phyloP scores from a whole-genome alignment of 768 basidiomycete genomes.

The Lactarius pseudohatsudake region DNA sequence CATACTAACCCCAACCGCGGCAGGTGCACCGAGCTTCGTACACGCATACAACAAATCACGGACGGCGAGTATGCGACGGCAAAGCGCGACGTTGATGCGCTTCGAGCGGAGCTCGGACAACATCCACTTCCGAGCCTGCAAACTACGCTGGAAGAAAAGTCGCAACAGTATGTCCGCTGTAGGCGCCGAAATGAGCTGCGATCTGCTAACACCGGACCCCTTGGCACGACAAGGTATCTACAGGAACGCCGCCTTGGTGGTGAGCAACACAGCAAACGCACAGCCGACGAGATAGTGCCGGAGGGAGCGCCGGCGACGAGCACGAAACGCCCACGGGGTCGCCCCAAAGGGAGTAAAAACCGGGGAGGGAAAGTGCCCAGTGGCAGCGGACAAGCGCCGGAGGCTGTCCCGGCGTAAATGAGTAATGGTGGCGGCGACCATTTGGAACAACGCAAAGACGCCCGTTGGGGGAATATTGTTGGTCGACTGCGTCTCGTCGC shows the following conservation, averaged over 20 bases:
- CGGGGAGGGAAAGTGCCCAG: conserved; percentile 24
- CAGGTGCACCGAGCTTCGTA: conserved; percentile 66
- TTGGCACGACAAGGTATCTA: conserved; percentile 33
- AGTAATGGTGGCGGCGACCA: background rate
- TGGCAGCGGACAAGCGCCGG: conserved; percentile 16
- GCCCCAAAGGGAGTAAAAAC: conserved; percentile 41
- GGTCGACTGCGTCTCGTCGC: conserved; percentile 1
- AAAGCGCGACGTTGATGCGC: conserved; percentile 72
- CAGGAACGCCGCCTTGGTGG: conserved; percentile 36
- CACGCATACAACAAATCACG: conserved; percentile 63
- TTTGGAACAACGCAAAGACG: background rate
- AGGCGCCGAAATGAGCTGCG: background rate
- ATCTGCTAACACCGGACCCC: conserved; percentile 8
- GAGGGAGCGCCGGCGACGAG: conserved; percentile 30
- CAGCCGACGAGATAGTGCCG: conserved; percentile 30
- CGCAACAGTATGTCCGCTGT: conserved; percentile 45
- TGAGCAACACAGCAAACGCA: conserved; percentile 32
- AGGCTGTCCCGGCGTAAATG: conserved; percentile 5
- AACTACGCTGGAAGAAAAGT: conserved; percentile 69
- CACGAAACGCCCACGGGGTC: conserved; percentile 38
- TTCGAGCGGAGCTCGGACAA: conserved; percentile 76
- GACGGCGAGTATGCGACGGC: conserved; percentile 76
- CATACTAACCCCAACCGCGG: conserved; percentile 18
- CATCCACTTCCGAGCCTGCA: conserved; percentile 71
- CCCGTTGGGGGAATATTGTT: background rate